These are phyloP conservation scores for Alternaria ethzedia DNA, from an alignment of 2,329 filamentous ascomycete species.

Conservation along the genomic window DNA sequence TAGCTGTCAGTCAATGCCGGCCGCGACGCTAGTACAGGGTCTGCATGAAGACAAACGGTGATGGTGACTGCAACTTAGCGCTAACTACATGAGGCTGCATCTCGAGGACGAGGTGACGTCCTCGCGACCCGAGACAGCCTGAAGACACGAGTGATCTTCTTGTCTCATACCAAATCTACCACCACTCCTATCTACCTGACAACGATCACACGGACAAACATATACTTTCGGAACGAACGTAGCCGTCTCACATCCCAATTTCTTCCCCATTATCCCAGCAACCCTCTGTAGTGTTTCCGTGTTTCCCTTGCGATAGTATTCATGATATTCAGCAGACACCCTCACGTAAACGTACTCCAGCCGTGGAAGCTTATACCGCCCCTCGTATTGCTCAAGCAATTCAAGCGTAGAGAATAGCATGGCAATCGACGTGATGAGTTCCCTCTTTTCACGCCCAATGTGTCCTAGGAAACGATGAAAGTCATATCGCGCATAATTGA, in stretches of 20 bases:
- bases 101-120: not conserved
- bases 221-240: not conserved
- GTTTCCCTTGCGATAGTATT: not conserved
- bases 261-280: not conserved
- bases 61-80: not conserved
- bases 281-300: not conserved
- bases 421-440: not conserved
- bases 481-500: not conserved
- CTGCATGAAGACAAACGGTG: not conserved
- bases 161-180: not conserved
- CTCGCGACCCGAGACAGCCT: not conserved
- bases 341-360: not conserved
- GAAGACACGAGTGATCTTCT: not conserved
- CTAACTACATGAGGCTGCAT: not conserved
- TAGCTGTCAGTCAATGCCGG: not conserved
- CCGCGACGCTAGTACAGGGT: not conserved
- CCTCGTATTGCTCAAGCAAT: not conserved
- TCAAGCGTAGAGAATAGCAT: not conserved
- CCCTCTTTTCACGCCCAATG: not conserved
- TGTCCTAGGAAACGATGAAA: not conserved
- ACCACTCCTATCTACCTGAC: not conserved
- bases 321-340: not conserved
- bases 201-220: not conserved
- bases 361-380: not conserved
- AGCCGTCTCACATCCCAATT: not conserved